Conservation (phyloP, 257 asterid species). For the Ajuga chamaepitys region DNA sequence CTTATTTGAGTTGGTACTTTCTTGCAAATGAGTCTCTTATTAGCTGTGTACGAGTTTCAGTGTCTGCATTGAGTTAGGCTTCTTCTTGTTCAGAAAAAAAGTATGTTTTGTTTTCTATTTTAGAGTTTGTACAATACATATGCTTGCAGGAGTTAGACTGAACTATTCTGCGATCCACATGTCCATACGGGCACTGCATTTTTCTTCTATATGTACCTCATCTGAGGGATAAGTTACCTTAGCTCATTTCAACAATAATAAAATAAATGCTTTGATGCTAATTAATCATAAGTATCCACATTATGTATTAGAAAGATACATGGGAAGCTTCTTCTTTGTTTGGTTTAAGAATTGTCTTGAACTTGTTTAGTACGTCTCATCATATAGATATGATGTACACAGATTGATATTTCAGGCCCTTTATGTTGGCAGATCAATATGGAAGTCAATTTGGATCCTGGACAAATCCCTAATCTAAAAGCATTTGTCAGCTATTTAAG, state of each 20-base stretch:
- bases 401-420: background rate
- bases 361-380: background rate
- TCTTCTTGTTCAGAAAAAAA: background rate
- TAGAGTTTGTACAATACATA: background rate
- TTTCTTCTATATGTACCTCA: background rate
- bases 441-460: slow-evolving; percentile 62
- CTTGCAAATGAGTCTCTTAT: background rate
- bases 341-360: background rate
- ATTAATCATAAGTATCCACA: background rate
- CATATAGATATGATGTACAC: background rate
- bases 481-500: slow-evolving; percentile 72
- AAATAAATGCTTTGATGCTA: background rate
- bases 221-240: background rate
- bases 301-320: background rate
- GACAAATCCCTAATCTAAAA: slow-evolving; percentile 66
- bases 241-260: background rate
- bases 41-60: no score
- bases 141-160: background rate
- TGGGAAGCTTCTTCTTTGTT: background rate
- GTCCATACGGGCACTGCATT: background rate
- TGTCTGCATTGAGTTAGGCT: background rate
- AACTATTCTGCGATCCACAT: background rate
- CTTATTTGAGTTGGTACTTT: background rate
- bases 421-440: slow-evolving; percentile 57
- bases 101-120: background rate